Base-by-base conservation (phyloP, 2,329 filamentous ascomycete species). In the Ambrosiella cleistominuta region DNA sequence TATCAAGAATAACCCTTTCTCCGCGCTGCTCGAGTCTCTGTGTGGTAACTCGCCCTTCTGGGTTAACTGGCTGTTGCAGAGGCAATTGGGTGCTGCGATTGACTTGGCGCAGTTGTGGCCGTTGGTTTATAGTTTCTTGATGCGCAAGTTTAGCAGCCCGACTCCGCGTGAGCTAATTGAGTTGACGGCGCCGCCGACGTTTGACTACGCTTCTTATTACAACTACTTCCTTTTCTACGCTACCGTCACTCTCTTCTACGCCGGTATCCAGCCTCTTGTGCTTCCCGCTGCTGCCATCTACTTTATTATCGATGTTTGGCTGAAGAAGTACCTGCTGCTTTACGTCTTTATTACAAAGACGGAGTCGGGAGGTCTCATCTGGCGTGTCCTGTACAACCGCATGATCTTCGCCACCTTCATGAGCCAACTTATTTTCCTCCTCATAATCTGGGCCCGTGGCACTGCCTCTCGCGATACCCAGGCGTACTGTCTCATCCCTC, bases 321-420 rank as follows among this genome's bases (percentile, higher is more conserved):
- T 97, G 67, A 96, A 95, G 77, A 97, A 97, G 71, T 98, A 98
- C 66, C 75, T 96, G 51, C 72, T 97, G 44, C 78, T 97, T 63
- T 95, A 98, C 70, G 85, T 96, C 63, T 97, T 96, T 66, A 80
- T 95, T 63, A 98, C 93, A 52, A 98, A 97, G 74, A 95, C 85
- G 36, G 93, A 98, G 67, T 96, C 90, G 0, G 93, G 90, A 7
- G 93, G 93, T 55, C 80, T 86, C 68, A 95, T 88, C 67, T 98
- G 93, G 93, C 82, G 88, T 15, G 80, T 90, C 1, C 69, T 97
- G 6, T 94, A 88, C 75, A 98, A 98, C 69, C 85, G 93, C n/a
- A 76, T 96, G 68, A 72, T 97, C 27, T 91, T 96, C 64, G 87
- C 82, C 36, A 76, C 81, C 0, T 79, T 95, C 36, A 73, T 98